phyloP scores from a whole-genome alignment of 257 asterid genomes.

The Rubia yunnanensis region DNA sequence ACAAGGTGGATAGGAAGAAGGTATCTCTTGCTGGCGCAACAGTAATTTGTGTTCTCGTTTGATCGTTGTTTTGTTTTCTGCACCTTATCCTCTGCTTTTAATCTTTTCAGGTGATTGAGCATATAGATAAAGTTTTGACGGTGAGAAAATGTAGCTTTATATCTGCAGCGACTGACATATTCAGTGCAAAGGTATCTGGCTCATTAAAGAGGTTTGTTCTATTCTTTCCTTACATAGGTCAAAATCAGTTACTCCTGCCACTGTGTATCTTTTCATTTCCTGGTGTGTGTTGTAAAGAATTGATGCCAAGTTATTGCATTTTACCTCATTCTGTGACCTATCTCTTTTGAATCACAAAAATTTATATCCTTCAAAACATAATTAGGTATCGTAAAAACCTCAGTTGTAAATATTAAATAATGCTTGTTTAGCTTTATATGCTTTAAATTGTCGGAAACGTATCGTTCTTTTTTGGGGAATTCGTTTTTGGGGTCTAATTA shows the following conservation, averaged over 20 bases:
- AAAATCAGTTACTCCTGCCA: not conserved
- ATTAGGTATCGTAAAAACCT: not conserved
- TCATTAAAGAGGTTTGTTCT: slow-evolving; percentile 68
- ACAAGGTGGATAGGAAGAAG: slow-evolving; percentile 82
- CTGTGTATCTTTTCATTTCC: not conserved
- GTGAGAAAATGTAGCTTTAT: slow-evolving; percentile 83
- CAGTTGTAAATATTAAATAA: not conserved
- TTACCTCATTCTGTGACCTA: too few species aligned
- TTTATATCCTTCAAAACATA: not conserved
- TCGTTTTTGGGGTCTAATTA: not conserved
- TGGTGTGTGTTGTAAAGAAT: not conserved
- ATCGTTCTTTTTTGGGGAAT: not conserved
- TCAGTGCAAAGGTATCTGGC: slow-evolving; percentile 86
- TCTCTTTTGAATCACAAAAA: not conserved
- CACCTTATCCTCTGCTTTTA: slow-evolving; percentile 17
- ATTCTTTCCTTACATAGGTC: not conserved
- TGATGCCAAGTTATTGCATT: not conserved
- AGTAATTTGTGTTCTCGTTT: slow-evolving; percentile 9
- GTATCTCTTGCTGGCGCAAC: slow-evolving; percentile 29
- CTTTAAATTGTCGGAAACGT: not conserved
- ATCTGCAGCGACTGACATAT: slow-evolving; percentile 83
- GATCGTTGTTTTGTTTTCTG: not conserved
- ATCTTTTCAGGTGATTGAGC: slow-evolving; percentile 64
- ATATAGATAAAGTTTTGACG: slow-evolving; percentile 72
- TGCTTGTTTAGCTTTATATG: not conserved